These are phyloP conservation scores for Colletotrichum australisinense DNA, from an alignment of 2,329 filamentous ascomycete species.

Conservation along the genomic window DNA sequence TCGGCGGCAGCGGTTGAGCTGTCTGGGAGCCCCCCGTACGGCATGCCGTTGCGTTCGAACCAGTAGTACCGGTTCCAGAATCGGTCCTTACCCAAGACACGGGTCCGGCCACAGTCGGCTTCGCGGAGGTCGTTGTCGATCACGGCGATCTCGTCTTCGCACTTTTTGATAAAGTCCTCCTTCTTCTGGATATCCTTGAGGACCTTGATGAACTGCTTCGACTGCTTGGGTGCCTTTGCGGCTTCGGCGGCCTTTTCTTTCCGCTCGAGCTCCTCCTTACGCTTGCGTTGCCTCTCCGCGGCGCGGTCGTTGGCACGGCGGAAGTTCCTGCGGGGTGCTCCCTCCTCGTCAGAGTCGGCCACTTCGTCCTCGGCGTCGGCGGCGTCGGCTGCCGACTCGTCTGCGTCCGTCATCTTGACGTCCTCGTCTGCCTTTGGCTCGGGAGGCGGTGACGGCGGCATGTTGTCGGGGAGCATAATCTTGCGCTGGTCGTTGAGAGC, in stretches of 20 bases:
- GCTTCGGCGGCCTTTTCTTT: conserved; percentile 68
- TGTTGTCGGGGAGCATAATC: conserved; percentile 78
- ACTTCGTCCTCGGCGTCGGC: conserved; percentile 68
- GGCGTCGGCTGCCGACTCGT: conserved; percentile 70
- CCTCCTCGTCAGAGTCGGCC: conserved; percentile 79
- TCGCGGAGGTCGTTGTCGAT: conserved; percentile 94
- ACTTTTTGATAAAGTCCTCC: conserved; percentile 81
- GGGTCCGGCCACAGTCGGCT: conserved; percentile 90
- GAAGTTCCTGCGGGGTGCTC: conserved; percentile 59
- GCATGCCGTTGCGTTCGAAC: conserved; percentile 99
- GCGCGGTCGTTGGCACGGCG: conserved; percentile 75
- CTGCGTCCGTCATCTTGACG: conserved; percentile 70
- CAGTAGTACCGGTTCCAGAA: conserved; percentile 99
- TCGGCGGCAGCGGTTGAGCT: conserved; percentile 89
- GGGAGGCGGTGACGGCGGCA: conserved; percentile 70
- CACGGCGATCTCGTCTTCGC: conserved; percentile 85
- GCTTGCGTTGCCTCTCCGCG: conserved; percentile 80
- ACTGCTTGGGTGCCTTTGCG: conserved; percentile 78
- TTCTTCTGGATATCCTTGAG: conserved; percentile 91
- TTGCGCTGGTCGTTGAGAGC: conserved; percentile 79
- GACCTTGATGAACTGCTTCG: conserved; percentile 89
- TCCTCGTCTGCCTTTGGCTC: conserved; percentile 67
- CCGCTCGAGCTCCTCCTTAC: conserved; percentile 75
- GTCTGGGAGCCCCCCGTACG: conserved; percentile 86
- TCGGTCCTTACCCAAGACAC: conserved; percentile 90